Base-by-base conservation (phyloP, 1,284 basidiomycete species). In the Cutaneotrichosporon cavernicola region DNA sequence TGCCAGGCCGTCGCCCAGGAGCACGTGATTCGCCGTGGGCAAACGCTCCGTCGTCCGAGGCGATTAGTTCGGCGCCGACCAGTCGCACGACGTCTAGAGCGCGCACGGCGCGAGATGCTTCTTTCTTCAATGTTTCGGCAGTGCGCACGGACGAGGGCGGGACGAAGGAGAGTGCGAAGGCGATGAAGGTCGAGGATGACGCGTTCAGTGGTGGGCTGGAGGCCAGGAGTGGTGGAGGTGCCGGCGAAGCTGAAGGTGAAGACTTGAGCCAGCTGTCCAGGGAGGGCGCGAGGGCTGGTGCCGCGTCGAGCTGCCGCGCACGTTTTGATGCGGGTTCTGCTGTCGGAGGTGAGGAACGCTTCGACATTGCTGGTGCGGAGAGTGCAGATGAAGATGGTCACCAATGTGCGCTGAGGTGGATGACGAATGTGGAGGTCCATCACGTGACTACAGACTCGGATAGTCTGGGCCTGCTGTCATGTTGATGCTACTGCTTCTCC, bases 241-340 rank as follows among this genome's bases (percentile, higher is more conserved):
- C 43, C 1, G 43, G 43, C 16, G 43, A n/a, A 0, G 70, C 64
- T 13, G 70, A 63, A 11, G 52, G 56, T 16, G 67, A 52, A 7
- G 77, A 75, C 50, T 77, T 75, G 5, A 79, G 73, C 77, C 77
- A 79, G 31, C 64, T 31, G 65, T 77, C 73, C 8, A 79, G 65
- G 11, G 70, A 59, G 18, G 65, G 62, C 2, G 60, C 53, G 11
- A 55, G 61, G 14, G 64, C 59, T 2, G 65, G 62, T 0, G 57
- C 58, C 6, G n/a, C 36, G 38, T 43, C 34, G 30, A 63, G 61
- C 43, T 60, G 56, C 21, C 63, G 67, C 7, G 64, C 67, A 3
- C 62, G 62, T 40, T 68, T 68, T 22, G 58, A 52, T 0, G 52
- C 49, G 5, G 47, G 38, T 14, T 14, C 21, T 7, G 30, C 38